Base-by-base conservation (phyloP, 257 asterid species). In the Anisodus tanguticus region DNA sequence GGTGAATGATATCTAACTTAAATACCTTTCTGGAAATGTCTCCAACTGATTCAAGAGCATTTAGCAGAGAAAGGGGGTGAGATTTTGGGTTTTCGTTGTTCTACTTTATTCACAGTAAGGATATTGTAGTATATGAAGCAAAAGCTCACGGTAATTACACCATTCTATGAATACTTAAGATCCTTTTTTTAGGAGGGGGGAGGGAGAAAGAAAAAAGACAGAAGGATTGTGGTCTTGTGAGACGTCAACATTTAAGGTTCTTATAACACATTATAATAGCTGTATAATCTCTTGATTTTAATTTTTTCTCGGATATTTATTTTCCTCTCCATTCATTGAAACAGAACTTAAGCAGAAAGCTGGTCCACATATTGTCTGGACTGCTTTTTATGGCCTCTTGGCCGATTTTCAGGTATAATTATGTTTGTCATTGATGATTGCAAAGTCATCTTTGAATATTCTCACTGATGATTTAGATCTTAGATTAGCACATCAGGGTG, bases 311-410 rank as follows among this genome's bases (percentile, higher is more conserved):
- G 62, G 54, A 79, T 78, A 55, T 9, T 60, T 53, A n/a, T 74
- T 17, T 37, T 80, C 8, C 19, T 12, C 19, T 57, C 82, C 57
- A 64, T 72, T 58, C 77, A 72, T 54, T 53, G 43, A 31, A 84
- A 80, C 97, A 96, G 99, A 87, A 49, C 62, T 87, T 96, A 89
- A 96, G 99, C 95, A 88, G 98, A 85, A 96, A 96, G 85, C 88
- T 96, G 84, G 99, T 96, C 80, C 99, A 96, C 86, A 94, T 96
- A 86, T 82, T 94, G 15, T 94, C 97, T 8, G 99, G 99, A 57
- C 84, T 94, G 88, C 93, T 96, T 41, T 96, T 94, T 82, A 85
- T 94, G 88, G 98, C 97, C 81, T 93, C 97, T 54, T 96, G 99
- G 99, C 98, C 98, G 53, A 90, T 96, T 64, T 96, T 93, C 94